A percentile compares a stretch with the other conserved stretches of the same genome.
phyloP scores from a whole-genome alignment of 2,329 filamentous ascomycete genomes.

The Pseudogymnoascus sp. region DNA sequence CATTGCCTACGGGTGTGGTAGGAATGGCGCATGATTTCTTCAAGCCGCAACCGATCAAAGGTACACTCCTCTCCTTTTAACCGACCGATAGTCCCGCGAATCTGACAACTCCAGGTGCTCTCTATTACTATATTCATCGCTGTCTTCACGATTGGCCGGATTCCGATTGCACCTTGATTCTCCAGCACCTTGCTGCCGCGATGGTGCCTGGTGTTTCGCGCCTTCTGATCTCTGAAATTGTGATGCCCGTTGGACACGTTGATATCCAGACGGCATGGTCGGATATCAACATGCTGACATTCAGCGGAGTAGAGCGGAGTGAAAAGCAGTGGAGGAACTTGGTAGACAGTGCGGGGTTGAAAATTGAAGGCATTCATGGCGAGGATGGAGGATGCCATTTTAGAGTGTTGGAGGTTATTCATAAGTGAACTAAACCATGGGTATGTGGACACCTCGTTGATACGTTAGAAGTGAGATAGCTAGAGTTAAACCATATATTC shows the following conservation, averaged over 20 bases:
- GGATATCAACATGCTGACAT: slow-evolving; percentile 16
- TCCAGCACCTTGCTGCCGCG: slow-evolving; percentile 27
- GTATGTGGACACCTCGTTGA: neutral
- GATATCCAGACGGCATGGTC: slow-evolving; percentile 12
- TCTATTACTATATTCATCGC: slow-evolving; percentile 30
- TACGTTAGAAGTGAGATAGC: neutral
- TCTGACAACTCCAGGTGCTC: slow-evolving; percentile 22
- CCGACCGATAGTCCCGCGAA: neutral
- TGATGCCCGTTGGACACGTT: slow-evolving; percentile 18
- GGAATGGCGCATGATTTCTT: slow-evolving; percentile 30
- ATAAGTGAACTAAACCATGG: neutral
- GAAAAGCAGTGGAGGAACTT: slow-evolving; percentile 14
- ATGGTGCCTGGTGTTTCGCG: slow-evolving; percentile 27
- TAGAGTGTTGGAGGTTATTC: neutral
- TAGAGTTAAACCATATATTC: neutral
- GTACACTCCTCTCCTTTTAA: slow-evolving; percentile 7
- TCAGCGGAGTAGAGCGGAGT: slow-evolving; percentile 14
- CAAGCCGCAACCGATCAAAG: slow-evolving; percentile 27
- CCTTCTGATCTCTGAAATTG: slow-evolving; percentile 26
- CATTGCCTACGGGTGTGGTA: slow-evolving; percentile 18
- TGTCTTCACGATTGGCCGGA: slow-evolving; percentile 38
- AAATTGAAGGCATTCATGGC: neutral
- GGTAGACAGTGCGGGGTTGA: slow-evolving; percentile 12
- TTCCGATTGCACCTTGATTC: slow-evolving; percentile 26
- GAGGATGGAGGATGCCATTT: slow-evolving; percentile 1